Base-by-base conservation (phyloP, 768 basidiomycete genomes). In the Kwoniella sp. region DNA sequence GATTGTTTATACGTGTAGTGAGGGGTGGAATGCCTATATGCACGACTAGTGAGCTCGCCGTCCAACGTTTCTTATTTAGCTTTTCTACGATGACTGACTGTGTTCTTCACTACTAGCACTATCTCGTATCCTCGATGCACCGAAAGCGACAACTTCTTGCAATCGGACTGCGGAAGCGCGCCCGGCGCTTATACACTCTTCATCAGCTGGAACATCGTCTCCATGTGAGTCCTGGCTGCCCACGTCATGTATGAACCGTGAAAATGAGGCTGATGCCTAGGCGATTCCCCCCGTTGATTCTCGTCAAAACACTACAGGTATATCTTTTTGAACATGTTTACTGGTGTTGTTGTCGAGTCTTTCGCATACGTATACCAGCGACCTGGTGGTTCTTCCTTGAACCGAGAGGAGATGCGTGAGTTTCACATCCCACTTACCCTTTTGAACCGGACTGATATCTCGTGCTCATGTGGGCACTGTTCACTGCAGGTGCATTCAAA, bases 11-110 rank as follows among this genome's bases (percentile, higher is more conserved):
- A 22, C 8, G 17, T 15, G 7, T 69, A 93, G 93, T 9, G 94
- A 97, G 79, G 92, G 88, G 0, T 98, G 95, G 95, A 97, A 97
- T 77, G 87, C 89, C 72, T 96, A 89, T 79, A 97, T 97, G 95
- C 94, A 97, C 77, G 91, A 97, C 81, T 95, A 87, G 91, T 93
- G 78, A 75, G 89, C 82, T 5, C 31, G n/a, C 8, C 12, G 28
- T 9, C 62, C 15, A 17, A 9, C 28, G 17, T 15, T 13, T 5
- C 30, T 2, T 15, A 41, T 15, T 30, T 11, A 11, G 9, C 31
- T 12, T 3, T 15, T 31, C 11, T 28, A 23, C 38, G 15, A 34
- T 28, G 12, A 41, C 8, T 47, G 31, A 31, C 57, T 23, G 55
- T 58, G 50, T 73, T 23, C 74, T 64, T 52, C 23, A 51, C n/a